Percentiles rank a stretch among this genome's conserved stretches.
These are phyloP conservation scores for Sphaerulina musiva DNA, from an alignment of 2,329 filamentous ascomycete species.

Conservation along the genomic window DNA sequence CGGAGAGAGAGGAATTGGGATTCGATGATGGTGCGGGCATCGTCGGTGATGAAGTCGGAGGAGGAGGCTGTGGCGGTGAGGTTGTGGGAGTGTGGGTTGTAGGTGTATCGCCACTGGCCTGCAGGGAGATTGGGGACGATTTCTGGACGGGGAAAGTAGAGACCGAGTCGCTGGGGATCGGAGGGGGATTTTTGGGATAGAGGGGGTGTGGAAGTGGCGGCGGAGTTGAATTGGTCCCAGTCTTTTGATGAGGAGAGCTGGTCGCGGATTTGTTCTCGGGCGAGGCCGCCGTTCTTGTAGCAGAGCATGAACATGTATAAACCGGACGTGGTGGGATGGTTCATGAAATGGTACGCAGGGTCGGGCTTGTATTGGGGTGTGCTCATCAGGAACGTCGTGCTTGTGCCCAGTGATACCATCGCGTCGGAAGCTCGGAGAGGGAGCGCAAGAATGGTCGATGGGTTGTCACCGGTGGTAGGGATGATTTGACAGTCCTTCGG, in stretches of 20 bases:
- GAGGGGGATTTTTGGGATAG: conserved; percentile 54
- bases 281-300: conserved; percentile 96
- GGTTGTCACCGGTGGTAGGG: conserved; percentile 93
- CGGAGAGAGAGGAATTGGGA: conserved; percentile 91
- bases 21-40: conserved; percentile 83
- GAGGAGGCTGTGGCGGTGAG: conserved; percentile 35
- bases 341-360: conserved; percentile 93
- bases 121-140: conserved; percentile 86
- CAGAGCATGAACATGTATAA: conserved; percentile 99
- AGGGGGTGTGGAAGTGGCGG: conserved; percentile 60
- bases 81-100: conserved; percentile 43
- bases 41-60: conserved; percentile 49
- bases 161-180: conserved; percentile 66
- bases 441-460: conserved; percentile 84
- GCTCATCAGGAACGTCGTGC: conserved; percentile 95
- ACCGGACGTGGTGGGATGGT: conserved; percentile 82
- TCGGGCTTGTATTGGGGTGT: conserved; percentile 87
- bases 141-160: conserved; percentile 94
- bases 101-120: conserved; percentile 79
- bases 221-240: conserved; percentile 77
- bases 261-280: conserved; percentile 83
- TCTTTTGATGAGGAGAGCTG: conserved; percentile 56
- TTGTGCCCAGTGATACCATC: conserved; percentile 90
- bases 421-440: conserved; percentile 82
- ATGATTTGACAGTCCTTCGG: conserved; percentile 65